These are phyloP conservation scores for Penicillium hordei DNA, from an alignment of 2,329 filamentous ascomycete genomes.

Conservation along the genomic window DNA sequence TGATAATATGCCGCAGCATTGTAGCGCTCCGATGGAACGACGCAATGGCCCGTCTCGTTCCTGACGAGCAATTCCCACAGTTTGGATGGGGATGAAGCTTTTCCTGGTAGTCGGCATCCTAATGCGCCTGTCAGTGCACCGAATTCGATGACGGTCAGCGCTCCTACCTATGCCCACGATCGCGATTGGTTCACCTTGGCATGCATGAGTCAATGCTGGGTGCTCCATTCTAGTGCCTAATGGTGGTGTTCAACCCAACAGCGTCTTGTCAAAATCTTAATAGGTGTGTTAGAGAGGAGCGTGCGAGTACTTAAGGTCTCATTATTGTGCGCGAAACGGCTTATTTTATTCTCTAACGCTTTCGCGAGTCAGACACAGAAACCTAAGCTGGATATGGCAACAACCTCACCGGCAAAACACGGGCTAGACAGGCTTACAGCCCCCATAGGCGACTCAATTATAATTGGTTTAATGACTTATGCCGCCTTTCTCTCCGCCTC, in stretches of 20 bases:
- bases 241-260: not conserved
- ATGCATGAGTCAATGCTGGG: not conserved
- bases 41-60: not conserved
- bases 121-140: not conserved
- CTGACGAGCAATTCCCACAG: not conserved
- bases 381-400: too few relatives aligned
- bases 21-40: not conserved
- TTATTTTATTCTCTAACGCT: not conserved
- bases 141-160: not conserved
- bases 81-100: not conserved
- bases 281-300: not conserved
- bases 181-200: not conserved
- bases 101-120: not conserved
- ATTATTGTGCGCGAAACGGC: not conserved
- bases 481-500: too few relatives aligned
- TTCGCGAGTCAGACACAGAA: too few relatives aligned
- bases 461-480: too few relatives aligned
- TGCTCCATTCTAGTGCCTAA: not conserved
- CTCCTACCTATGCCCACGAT: not conserved
- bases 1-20: not conserved
- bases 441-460: too few relatives aligned
- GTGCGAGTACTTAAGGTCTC: not conserved
- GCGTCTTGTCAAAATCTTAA: not conserved
- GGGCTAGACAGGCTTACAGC: too few relatives aligned
- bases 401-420: too few relatives aligned